These are phyloP conservation scores for Talaromyces sp. DNA, from an alignment of 2,329 filamentous ascomycete species.

Conservation along the genomic window DNA sequence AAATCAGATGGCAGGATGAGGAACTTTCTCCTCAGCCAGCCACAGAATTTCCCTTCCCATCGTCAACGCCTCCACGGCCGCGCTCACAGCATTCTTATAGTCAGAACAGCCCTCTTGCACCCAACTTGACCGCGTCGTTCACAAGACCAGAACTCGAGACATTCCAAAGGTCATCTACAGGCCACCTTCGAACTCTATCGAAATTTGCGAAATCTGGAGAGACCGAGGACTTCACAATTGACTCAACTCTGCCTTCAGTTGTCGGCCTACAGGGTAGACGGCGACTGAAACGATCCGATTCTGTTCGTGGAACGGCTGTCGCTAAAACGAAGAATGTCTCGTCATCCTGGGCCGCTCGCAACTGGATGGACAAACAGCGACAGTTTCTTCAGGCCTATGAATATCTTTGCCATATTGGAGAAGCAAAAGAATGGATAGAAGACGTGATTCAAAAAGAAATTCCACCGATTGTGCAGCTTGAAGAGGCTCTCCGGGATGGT, in stretches of 20 bases:
- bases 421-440: constrained; percentile 99
- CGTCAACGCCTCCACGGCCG: constrained; percentile 27
- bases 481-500: constrained; percentile 86
- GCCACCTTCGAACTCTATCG: constrained; percentile 81
- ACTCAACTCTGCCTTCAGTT: constrained; percentile 74
- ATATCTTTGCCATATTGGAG: constrained; percentile 96
- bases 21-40: constrained; percentile 23
- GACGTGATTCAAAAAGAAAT: constrained; percentile 79
- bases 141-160: constrained; percentile 69
- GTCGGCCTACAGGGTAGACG: constrained; percentile 79
- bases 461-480: constrained; percentile 86
- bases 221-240: constrained; percentile 75
- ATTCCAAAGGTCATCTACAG: constrained; percentile 82
- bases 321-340: constrained; percentile 37
- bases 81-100: constrained; percentile 28
- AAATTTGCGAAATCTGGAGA: constrained; percentile 70
- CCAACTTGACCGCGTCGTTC: constrained; percentile 44
- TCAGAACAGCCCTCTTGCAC: constrained; percentile 28
- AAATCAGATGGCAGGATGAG: constrained; percentile 26
- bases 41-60: constrained; percentile 2
- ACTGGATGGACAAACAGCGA: constrained; percentile 98
- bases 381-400: constrained; percentile 97
- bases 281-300: constrained; percentile 67
- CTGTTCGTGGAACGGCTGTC: constrained; percentile 39
- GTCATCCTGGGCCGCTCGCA: constrained; percentile 73